Evolutionary conservation across 1,139 yeast species (phyloP), one percentile per base, ranked within the genome.

Genomic region (Suhomyces atakaporum): DNA sequence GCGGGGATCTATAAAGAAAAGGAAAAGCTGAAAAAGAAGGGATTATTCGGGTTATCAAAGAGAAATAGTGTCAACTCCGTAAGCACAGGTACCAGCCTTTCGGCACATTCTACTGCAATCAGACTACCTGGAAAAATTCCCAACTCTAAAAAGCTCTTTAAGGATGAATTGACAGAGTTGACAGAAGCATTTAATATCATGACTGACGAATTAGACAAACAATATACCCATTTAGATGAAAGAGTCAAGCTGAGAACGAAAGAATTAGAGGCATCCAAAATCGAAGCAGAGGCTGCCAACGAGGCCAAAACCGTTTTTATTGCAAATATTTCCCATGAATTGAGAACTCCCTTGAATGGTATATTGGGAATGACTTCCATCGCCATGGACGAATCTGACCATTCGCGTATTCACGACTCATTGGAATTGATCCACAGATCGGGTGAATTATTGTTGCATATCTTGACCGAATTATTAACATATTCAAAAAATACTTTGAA

Each of bases 311-410:
- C 96, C 0, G 87, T 88, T 11, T 92, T 92, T 59, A 89, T 92
- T 58, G 97, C 97, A 13, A 92, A 90, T 57, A 89, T 92, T 25
- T 89, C 97, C 0, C 97, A 92, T 57, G 98, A 92, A 62, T 73
- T 92, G 54, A 74, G 97, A 47, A 92, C 98, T 0, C 98, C 98
- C 1, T 68, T 92, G 49, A 92, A 92, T 60, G 98, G 97, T 56
- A 92, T 92, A 29, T 66, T 92, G 40, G 98, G 98, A 39, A 87
- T 92, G 95, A 86, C 97, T 0, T 85, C 95, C 2, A 87, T 90
- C 38, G 92, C 96, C 2, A 77, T 88, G 81, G 92, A 86, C 16
- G 97, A 90, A 58, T 69, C 70, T 8, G 92, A 87, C 50, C 70
- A 73, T 6, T 59, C 69, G 4, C 79, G 81, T 47, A 79, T 87